Evolutionary conservation across 1,139 yeast species (phyloP).

Genomic region (Suhomyces maxii): DNA sequence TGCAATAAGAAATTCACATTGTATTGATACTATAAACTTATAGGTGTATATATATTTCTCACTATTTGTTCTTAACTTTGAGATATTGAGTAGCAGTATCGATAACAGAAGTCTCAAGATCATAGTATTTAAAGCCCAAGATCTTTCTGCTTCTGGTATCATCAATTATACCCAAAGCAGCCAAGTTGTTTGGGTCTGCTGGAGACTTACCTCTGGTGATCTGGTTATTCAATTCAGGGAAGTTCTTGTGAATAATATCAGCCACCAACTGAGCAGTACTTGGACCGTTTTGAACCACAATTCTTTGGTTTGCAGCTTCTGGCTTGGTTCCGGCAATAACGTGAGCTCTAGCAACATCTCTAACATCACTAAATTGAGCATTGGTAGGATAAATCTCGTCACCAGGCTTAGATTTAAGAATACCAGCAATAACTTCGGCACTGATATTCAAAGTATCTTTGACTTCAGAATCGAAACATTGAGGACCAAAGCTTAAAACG

Average conservation of each 20-base stretch:
- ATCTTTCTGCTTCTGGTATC: background rate
- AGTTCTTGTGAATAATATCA: no score
- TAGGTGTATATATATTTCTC: no score
- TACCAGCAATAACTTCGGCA: conserved; percentile 23
- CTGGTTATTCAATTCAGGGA: no score
- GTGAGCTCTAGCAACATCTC: no score
- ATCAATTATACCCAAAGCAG: background rate
- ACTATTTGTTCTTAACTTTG: no score
- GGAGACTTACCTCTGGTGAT: conserved; percentile 22
- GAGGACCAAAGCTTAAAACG: conserved; percentile 28
- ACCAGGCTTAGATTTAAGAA: conserved; percentile 17
- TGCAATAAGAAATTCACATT: no score
- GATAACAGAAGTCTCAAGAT: background rate
- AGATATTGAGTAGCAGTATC: background rate
- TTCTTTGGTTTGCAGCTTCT: no score
- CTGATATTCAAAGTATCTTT: conserved; percentile 30
- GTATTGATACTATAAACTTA: no score
- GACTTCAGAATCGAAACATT: conserved; percentile 22
- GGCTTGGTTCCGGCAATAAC: no score
- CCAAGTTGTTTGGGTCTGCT: background rate
- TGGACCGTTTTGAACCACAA: no score
- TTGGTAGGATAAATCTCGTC: conserved; percentile 8
- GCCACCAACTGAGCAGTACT: no score
- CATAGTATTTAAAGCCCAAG: conserved; percentile 3
- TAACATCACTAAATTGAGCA: background rate